These are phyloP conservation scores for Didymella exigua DNA, from an alignment of 2,329 filamentous ascomycete species.

Conservation along the genomic window DNA sequence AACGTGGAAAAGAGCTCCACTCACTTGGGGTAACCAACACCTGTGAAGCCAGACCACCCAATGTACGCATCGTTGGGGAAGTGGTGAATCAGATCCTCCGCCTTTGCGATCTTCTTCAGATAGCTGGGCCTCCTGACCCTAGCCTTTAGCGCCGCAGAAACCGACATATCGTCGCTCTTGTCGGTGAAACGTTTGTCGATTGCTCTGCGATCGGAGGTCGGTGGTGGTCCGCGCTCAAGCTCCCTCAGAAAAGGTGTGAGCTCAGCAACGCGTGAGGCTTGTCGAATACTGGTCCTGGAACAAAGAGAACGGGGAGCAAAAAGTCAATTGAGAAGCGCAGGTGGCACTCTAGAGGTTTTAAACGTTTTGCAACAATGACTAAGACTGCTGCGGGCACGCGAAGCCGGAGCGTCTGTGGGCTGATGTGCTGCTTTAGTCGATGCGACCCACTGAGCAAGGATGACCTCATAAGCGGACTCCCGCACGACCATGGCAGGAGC, in stretches of 20 bases:
- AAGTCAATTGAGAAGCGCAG: constrained; percentile 5
- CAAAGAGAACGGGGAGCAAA: not conserved
- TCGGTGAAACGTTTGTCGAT: constrained; percentile 10
- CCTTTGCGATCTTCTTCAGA: constrained; percentile 77
- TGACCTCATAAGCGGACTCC: constrained; percentile 11
- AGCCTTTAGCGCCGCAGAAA: constrained; percentile 75
- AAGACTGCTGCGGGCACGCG: constrained; percentile 7
- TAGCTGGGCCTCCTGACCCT: constrained; percentile 77
- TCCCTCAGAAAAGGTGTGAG: constrained; percentile 10
- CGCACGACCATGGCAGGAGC: constrained; percentile 6
- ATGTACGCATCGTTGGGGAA: constrained; percentile 88
- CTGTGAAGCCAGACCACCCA: constrained; percentile 87
- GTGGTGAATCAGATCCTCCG: constrained; percentile 78
- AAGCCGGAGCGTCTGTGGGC: constrained; percentile 15
- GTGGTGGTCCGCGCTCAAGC: constrained; percentile 15
- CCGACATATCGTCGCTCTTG: constrained; percentile 51
- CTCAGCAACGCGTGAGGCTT: constrained; percentile 12
- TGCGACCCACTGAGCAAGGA: constrained; percentile 16
- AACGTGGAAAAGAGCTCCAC: constrained; percentile 35
- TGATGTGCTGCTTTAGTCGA: constrained; percentile 15
- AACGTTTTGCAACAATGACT: constrained; percentile 10
- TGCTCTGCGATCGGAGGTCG: constrained; percentile 9
- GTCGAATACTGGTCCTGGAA: not conserved
- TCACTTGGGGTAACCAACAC: constrained; percentile 86
- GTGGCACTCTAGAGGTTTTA: constrained; percentile 18